Evolutionary conservation across 306 rosid genomes (phyloP), one percentile per base, ranked within the genome.

Genomic region (Vicia faba): DNA sequence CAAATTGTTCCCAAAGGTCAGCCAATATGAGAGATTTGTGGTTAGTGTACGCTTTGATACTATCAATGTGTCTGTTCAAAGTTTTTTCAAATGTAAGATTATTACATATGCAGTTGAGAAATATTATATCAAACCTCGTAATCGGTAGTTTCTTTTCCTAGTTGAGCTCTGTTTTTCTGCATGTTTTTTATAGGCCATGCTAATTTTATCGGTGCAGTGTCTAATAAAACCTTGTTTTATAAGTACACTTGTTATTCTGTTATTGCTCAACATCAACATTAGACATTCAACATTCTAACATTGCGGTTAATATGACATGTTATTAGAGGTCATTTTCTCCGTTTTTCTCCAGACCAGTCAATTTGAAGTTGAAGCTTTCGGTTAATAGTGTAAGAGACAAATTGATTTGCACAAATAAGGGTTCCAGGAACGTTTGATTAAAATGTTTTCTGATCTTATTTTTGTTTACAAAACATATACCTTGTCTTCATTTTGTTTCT

Each of bases 1-100:
- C 89, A 76, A 77, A 58, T 92, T 76, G 91, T 89, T 80, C 96
- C 96, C 48, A 81, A 87, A 69, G 96, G 89, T 28, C 96, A 84
- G 78, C 96, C 98, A 63, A 84, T 89, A 58, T 89, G 72, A 82
- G 85, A 61, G 61, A 50, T 59, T 72, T 31, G 68, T 76, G 16
- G 79, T 35, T 71, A 39, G 41, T 69, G 50, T 70, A 51, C 13
- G 61, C 66, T 70, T 61, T 53, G 64, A 57, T 77, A 64, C 68
- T 39, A 33, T 35, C 39, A 48, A 46, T 67, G 43, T 68, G 31
- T 44, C 56, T 40, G 44, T 56, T 67, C 54, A 46, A 51, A 23
- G 46, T 71, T 78, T 67, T 68, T 41, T 71, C 54, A 46, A 61
- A 58, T 71, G 57, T 53, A 75, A 58, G 74, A 71, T 35, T 44